These are phyloP conservation scores for Dimocarpus longan DNA, from an alignment of 345 rosid genomes.

Conservation along the genomic window DNA sequence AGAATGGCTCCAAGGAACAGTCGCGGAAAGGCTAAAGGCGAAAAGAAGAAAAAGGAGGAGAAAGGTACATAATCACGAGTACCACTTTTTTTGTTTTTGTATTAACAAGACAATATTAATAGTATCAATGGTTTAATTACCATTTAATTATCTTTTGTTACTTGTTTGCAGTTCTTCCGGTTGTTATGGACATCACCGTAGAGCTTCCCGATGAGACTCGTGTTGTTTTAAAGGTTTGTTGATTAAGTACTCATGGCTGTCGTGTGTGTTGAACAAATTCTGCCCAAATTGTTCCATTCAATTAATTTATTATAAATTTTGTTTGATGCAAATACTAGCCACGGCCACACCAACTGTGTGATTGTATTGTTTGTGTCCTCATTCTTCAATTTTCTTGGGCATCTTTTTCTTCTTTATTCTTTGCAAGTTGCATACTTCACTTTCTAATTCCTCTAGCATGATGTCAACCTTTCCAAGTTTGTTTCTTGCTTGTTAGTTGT, in stretches of 20 bases:
- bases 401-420: conserved; percentile 18
- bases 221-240: conserved; percentile 72
- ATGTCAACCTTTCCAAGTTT: not conserved
- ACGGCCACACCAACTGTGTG: conserved; percentile 18
- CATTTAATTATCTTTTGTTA: not conserved
- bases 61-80: conserved; percentile 49
- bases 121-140: not conserved
- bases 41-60: conserved; percentile 98
- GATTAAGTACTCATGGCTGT: conserved; percentile 16
- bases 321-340: not conserved
- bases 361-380: conserved; percentile 7
- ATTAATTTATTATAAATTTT: not conserved
- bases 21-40: conserved; percentile 87
- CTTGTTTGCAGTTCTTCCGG: conserved; percentile 77
- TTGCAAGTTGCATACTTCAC: conserved; percentile 13
- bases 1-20: conserved; percentile 96
- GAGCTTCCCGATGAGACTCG: conserved; percentile 84
- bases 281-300: not conserved
- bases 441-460: not conserved
- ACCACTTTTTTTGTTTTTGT: not conserved
- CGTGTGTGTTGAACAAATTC: conserved; percentile 13
- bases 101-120: not conserved
- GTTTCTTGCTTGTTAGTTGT: not conserved
- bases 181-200: conserved; percentile 75
- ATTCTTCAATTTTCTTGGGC: conserved; percentile 19